phyloP scores from a whole-genome alignment of 2,329 filamentous ascomycete species.

The Cytospora paraplurivora region DNA sequence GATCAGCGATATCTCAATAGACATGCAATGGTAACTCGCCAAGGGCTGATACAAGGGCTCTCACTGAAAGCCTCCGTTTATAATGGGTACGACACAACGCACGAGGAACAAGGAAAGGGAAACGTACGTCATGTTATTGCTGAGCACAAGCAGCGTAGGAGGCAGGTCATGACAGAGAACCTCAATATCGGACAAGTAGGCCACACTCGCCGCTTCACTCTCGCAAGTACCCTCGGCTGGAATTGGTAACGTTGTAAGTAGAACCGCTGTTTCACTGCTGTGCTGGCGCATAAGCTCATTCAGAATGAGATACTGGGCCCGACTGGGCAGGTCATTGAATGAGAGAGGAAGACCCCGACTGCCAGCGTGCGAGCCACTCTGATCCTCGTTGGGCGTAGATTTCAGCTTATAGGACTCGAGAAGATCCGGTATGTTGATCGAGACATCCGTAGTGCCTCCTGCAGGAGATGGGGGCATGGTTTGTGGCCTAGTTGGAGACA shows the following conservation, averaged over 20 bases:
- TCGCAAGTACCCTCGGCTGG: constrained; percentile 75
- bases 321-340: constrained; percentile 84
- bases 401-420: constrained; percentile 43
- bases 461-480: constrained; percentile 45
- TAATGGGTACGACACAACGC: constrained; percentile 46
- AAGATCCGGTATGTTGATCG: constrained; percentile 48
- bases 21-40: not conserved
- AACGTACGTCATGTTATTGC: constrained; percentile 75
- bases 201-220: constrained; percentile 69
- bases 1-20: not conserved
- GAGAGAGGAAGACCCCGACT: constrained; percentile 69
- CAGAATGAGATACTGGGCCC: constrained; percentile 82
- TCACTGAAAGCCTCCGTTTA: not conserved
- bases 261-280: constrained; percentile 70
- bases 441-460: constrained; percentile 37
- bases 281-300: constrained; percentile 78
- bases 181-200: constrained; percentile 77
- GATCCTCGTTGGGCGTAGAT: constrained; percentile 34
- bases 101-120: not conserved
- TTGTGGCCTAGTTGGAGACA: constrained; percentile 52
- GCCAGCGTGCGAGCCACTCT: constrained; percentile 51
- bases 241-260: constrained; percentile 82
- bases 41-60: not conserved
- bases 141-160: constrained; percentile 77
- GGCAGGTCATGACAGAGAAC: constrained; percentile 76